phyloP scores from a whole-genome alignment of 805 yeast species.

The Candida andamanensis region DNA sequence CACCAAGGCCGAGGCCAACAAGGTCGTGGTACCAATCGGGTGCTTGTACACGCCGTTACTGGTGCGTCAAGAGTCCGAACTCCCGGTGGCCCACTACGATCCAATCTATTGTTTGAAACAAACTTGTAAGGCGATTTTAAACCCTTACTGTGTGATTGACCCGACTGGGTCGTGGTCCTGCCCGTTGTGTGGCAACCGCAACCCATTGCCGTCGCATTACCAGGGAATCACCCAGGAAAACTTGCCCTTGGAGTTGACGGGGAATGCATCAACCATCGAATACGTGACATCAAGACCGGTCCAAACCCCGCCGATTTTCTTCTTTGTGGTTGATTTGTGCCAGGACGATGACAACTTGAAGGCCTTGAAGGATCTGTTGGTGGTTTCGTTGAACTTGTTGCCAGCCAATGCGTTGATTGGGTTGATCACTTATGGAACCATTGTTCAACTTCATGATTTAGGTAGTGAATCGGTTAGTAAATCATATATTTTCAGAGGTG shows the following conservation, averaged over 20 bases:
- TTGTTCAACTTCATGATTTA: slow-evolving; percentile 55
- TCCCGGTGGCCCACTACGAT: slow-evolving; percentile 29
- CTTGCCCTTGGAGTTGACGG: slow-evolving; percentile 32
- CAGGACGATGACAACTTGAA: slow-evolving; percentile 44
- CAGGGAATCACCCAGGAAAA: slow-evolving; percentile 14
- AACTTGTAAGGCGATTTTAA: slow-evolving; percentile 49
- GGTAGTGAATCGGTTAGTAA: slow-evolving; percentile 25
- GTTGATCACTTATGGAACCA: slow-evolving; percentile 53
- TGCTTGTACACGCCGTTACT: slow-evolving; percentile 57
- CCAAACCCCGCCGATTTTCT: slow-evolving; percentile 43
- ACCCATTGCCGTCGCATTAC: slow-evolving; percentile 30
- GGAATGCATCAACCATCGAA: slow-evolving; percentile 47
- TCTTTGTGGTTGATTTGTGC: slow-evolving; percentile 56
- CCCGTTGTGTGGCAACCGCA: slow-evolving; percentile 49
- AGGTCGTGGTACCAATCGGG: slow-evolving; percentile 52
- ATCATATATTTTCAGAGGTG: slow-evolving; percentile 50
- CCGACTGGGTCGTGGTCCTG: slow-evolving; percentile 46
- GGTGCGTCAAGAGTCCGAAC: slow-evolving; percentile 31
- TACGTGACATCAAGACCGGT: slow-evolving; percentile 38
- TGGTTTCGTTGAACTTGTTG: slow-evolving; percentile 36
- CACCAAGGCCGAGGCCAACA: slow-evolving; percentile 46
- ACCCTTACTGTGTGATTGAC: slow-evolving; percentile 43
- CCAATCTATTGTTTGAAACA: slow-evolving; percentile 40
- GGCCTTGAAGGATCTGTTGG: slow-evolving; percentile 47
- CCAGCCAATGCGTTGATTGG: slow-evolving; percentile 57